phyloP scores from a whole-genome alignment of 495 filamentous ascomycete genomes.

The Penicillium goetzii region DNA sequence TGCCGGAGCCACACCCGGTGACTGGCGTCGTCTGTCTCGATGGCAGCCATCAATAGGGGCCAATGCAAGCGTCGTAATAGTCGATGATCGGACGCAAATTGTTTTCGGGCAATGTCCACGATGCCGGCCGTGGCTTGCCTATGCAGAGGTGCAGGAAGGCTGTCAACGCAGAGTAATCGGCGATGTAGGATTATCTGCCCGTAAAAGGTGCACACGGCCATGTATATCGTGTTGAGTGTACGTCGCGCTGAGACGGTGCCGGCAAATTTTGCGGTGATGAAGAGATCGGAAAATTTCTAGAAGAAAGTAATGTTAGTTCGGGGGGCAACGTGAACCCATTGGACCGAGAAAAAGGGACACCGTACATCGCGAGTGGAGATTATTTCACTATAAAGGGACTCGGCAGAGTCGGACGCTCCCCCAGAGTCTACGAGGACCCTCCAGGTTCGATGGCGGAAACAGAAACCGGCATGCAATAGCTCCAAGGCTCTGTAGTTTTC shows the following conservation, averaged over 20 bases:
- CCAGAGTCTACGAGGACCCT: constrained; percentile 40
- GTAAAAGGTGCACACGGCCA: constrained; percentile 51
- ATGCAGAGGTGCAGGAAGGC: constrained; percentile 33
- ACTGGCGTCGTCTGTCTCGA: constrained; percentile 44
- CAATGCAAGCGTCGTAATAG: constrained; percentile 48
- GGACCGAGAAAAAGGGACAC: neutral
- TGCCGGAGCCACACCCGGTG: constrained; percentile 47
- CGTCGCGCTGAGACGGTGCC: constrained; percentile 40
- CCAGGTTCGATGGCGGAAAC: constrained; percentile 47
- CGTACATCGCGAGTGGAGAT: constrained; percentile 40
- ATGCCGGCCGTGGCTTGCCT: constrained; percentile 40
- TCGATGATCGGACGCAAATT: constrained; percentile 39
- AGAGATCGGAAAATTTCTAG: constrained; percentile 48
- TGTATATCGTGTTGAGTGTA: constrained; percentile 51
- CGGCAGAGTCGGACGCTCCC: constrained; percentile 32
- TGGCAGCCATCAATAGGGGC: constrained; percentile 50
- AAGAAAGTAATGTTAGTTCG: neutral
- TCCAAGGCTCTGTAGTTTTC: constrained; percentile 51
- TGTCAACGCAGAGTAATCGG: constrained; percentile 36
- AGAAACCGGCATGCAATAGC: constrained; percentile 39
- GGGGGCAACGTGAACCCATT: neutral
- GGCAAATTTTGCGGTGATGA: constrained; percentile 49
- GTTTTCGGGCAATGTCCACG: constrained; percentile 45
- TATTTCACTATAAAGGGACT: constrained; percentile 42
- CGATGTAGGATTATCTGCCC: constrained; percentile 49